phyloP scores from a whole-genome alignment of 352 stramenopile genomes.

The Phytophthora idaei region DNA sequence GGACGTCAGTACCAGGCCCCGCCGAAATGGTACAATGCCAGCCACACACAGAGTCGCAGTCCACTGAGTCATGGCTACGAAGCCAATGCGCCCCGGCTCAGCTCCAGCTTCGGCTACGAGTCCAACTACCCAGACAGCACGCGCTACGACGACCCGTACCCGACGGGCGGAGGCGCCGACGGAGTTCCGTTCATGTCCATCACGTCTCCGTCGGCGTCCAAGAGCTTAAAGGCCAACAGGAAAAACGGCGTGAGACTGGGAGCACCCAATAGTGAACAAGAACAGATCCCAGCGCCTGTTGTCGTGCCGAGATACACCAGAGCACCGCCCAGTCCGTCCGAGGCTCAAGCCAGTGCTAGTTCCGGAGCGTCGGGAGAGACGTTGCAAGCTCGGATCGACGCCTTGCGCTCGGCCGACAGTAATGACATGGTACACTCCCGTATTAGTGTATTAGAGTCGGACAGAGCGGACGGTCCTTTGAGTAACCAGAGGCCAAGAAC shows the following conservation, averaged over 20 bases:
- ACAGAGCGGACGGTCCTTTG: background rate
- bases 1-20: conserved; percentile 28
- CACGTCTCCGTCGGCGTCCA: conserved; percentile 40
- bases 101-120: conserved; percentile 23
- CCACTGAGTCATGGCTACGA: conserved; percentile 29
- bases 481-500: conserved; percentile 26
- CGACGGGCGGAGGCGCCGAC: conserved; percentile 24
- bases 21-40: conserved; percentile 29
- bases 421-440: conserved; percentile 57
- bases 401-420: conserved; percentile 49
- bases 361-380: conserved; percentile 31
- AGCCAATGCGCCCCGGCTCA: conserved; percentile 28
- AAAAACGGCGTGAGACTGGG: conserved; percentile 19
- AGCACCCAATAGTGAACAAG: conserved; percentile 13
- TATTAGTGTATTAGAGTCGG: conserved; percentile 53
- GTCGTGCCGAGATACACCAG: conserved; percentile 38
- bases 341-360: conserved; percentile 22
- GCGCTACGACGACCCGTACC: conserved; percentile 40
- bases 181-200: conserved; percentile 51
- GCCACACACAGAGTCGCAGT: conserved; percentile 1
- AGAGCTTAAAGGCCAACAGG: conserved; percentile 26
- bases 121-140: conserved; percentile 37
- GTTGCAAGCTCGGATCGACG: conserved; percentile 68
- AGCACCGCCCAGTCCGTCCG: conserved; percentile 27
- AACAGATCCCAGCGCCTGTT: conserved; percentile 23